Base-by-base conservation (phyloP, 306 rosid genomes). In the Comarum palustre region DNA sequence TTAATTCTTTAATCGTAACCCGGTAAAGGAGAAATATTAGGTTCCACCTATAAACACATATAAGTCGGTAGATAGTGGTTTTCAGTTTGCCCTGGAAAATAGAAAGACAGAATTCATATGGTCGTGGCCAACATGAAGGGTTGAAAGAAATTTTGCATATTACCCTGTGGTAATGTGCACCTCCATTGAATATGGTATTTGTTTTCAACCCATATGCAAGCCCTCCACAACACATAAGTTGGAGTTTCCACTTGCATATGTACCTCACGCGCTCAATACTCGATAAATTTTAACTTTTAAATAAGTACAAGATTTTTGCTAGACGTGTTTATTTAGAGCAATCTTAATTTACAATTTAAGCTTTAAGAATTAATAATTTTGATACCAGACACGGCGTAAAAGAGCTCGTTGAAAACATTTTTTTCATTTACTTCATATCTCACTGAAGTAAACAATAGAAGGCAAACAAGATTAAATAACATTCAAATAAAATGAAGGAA, bases 151-250 rank as follows among this genome's bases (percentile, higher is more conserved):
- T 54, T 55, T 36, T 54, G 65, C 65, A 22, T 14, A 22, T 20
- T 38, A 25, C n/a, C 64, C 57, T 15, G 15, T 2, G 36, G 65
- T 16, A 59, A 13, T 71, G 25, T 41, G 61, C 41, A 39, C 31
- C 69, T 64, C 74, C 63, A 70, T 52, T 70, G 36, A 51, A 70
- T 46, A 70, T 70, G 74, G 12, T 50, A 38, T 36, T 14, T 70
- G 9, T 15, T 52, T 70, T 70, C 36, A 52, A 3, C 31, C 22
- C 25, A 12, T 22, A 20, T n/a, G 48, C 43, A 70, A 70, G 1
- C 61, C 15, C 62, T 69, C 7, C 50, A 7, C 60, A 52, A 62
- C 54, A 71, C 66, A 24, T 52, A 55, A 16, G 52, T 54, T 71
- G 52, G 75, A 55, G 25, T 4, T 54, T 22, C 19, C 65, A 55